Percentiles rank a stretch among this genome's conserved stretches.
phyloP scores from a whole-genome alignment of 2,329 filamentous ascomycete species.

The Cadophora malorum region DNA sequence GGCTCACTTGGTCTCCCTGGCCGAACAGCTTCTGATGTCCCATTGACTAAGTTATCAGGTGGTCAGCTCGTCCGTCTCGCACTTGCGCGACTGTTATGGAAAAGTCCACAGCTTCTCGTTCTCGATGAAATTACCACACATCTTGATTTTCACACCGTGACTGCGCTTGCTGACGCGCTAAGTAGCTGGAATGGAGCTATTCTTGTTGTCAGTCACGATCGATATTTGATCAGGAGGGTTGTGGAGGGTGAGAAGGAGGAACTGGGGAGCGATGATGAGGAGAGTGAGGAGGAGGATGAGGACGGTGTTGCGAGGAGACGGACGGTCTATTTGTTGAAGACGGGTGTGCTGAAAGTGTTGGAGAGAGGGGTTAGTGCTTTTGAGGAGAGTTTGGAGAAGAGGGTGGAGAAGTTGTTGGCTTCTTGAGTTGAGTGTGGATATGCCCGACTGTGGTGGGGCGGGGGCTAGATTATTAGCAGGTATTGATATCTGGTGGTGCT shows the following conservation, averaged over 20 bases:
- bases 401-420: conserved; percentile 55
- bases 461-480: not conserved
- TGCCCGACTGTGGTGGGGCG: not conserved
- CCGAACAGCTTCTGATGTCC: conserved; percentile 73
- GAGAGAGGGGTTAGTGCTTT: conserved; percentile 69
- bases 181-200: conserved; percentile 75
- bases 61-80: conserved; percentile 84
- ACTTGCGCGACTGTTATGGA: conserved; percentile 94
- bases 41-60: conserved; percentile 75
- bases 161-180: conserved; percentile 71
- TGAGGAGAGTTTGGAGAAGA: conserved; percentile 66
- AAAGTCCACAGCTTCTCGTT: conserved; percentile 94
- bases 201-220: conserved; percentile 80
- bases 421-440: not conserved
- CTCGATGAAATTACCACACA: conserved; percentile 97
- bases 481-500: not conserved
- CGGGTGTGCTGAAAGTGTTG: conserved; percentile 61
- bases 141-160: conserved; percentile 81
- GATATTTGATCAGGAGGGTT: conserved; percentile 79
- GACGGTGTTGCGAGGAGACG: conserved; percentile 57
- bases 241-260: conserved; percentile 65
- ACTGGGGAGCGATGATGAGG: conserved; percentile 50
- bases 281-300: conserved; percentile 54
- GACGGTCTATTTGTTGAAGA: conserved; percentile 65
- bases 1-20: conserved; percentile 74